phyloP scores from a whole-genome alignment of 2,329 filamentous ascomycete genomes.

The Fusarium globosum region DNA sequence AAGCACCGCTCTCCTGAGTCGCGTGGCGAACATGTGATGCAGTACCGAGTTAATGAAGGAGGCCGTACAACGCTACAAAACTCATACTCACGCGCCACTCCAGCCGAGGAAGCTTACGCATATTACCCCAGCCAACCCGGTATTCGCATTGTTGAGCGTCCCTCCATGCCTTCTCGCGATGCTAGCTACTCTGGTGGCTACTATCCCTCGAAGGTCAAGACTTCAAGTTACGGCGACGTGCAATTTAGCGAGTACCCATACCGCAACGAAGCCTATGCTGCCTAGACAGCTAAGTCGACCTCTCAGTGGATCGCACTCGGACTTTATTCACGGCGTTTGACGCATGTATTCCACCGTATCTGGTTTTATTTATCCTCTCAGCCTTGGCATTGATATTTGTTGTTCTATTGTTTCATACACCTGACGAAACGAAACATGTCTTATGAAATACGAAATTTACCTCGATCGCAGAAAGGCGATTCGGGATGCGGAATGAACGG shows the following conservation, averaged over 20 bases:
- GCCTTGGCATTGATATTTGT: conserved; percentile 32
- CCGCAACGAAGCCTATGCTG: conserved; percentile 41
- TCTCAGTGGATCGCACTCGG: conserved; percentile 14
- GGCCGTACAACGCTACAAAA: conserved; percentile 45
- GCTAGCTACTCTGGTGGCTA: conserved; percentile 45
- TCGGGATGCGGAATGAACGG: conserved; percentile 45
- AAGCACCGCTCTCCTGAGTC: conserved; percentile 50
- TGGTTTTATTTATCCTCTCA: conserved; percentile 29
- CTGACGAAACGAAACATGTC: conserved; percentile 49
- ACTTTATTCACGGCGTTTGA: conserved; percentile 44
- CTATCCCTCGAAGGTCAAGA: conserved; percentile 50
- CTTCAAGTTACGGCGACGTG: conserved; percentile 49
- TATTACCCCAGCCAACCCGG: conserved; percentile 40
- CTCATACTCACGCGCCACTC: conserved; percentile 44
- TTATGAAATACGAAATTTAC: conserved; percentile 49
- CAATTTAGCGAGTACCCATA: conserved; percentile 47
- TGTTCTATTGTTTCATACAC: conserved; percentile 42
- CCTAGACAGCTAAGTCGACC: conserved; percentile 1
- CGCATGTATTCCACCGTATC: conserved; percentile 43
- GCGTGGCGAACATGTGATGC: conserved; percentile 40
- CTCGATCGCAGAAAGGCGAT: conserved; percentile 39
- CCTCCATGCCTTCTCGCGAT: conserved; percentile 48
- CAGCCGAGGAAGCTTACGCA: conserved; percentile 38
- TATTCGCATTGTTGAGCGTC: conserved; percentile 46
- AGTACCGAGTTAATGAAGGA: conserved; percentile 46